Base-by-base conservation (phyloP, 164 flowering plant genomes). In the Sedum album region DNA sequence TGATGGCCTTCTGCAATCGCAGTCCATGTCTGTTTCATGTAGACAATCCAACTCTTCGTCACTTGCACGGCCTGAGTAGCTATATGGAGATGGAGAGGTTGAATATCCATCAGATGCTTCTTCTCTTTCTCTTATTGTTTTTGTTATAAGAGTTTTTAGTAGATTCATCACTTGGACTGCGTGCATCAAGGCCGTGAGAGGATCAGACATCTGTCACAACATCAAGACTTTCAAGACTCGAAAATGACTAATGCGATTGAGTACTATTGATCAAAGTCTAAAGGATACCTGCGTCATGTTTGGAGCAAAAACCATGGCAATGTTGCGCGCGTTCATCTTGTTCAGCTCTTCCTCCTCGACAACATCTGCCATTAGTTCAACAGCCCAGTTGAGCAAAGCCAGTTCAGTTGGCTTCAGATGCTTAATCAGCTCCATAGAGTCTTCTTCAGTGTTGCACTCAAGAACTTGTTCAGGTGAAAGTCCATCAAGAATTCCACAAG, bases 161-260 rank as follows among this genome's bases (percentile, higher is more conserved):
- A 94, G 79, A 80, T 94, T 94, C 97, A 94, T 94, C 31, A 94
- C 96, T 94, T 94, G 97, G 70, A 91, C 96, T 55, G 97, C 99
- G 65, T 91, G 97, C 97, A 94, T 94, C 38, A 94, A 77, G 23
- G 99, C 99, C 44, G 96, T 94, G 72, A 94, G 80, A 49, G 99
- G 99, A 85, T 94, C 99, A 55, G 99, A 83, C 99, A 94, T 90
- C 97, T 94, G 79, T 20, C 13, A 70, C 35, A 65, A 10, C 17
- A 15, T n/a, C 25, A 36, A 38, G 31, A 44, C 49, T 14, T 35
- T 63, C 36, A 66, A 70, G 62, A 33, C 70, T 53, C 63, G 36
- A 48, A 26, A 21, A 61, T 17, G 23, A 6, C 31, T 28, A n/a
- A 55, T 1, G 2, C n/a, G 21, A 53, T 23, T 53, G 25, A 33